Percentiles rank a stretch among this genome's conserved stretches.
Conservation (phyloP, 2,329 filamentous ascomycete genomes). For the Exophiala dermatitidis region DNA sequence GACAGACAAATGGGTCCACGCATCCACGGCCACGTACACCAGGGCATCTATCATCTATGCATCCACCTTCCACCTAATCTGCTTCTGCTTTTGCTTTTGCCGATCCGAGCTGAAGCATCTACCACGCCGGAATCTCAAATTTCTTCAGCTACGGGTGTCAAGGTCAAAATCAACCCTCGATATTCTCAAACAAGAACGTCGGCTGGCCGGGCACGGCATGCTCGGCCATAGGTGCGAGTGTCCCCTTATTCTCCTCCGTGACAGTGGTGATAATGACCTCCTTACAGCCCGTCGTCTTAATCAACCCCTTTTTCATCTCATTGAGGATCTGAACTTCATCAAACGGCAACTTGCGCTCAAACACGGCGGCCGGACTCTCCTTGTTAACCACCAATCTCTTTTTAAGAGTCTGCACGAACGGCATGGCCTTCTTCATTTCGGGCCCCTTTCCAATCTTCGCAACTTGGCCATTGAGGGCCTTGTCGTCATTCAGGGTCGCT, state of each 20-base stretch:
- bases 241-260: constrained; percentile 53
- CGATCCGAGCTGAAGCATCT: too few relatives aligned
- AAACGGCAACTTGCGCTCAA: constrained; percentile 79
- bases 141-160: background rate
- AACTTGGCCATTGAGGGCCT: constrained; percentile 68
- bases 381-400: constrained; percentile 64
- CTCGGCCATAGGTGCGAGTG: constrained; percentile 56
- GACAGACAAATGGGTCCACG: too few relatives aligned
- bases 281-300: constrained; percentile 64
- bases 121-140: too few relatives aligned
- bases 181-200: constrained; percentile 78
- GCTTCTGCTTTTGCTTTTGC: too few relatives aligned
- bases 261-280: constrained; percentile 66
- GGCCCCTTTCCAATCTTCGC: constrained; percentile 55
- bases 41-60: too few relatives aligned
- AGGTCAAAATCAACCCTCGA: constrained; percentile 37
- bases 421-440: constrained; percentile 97
- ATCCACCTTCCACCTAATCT: too few relatives aligned
- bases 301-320: constrained; percentile 73
- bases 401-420: constrained; percentile 85
- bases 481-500: constrained; percentile 62
- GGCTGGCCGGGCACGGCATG: constrained; percentile 74
- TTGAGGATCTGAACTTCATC: constrained; percentile 69
- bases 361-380: constrained; percentile 38
- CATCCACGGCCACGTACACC: too few relatives aligned